Conservation (phyloP, 2,329 filamentous ascomycete genomes). For the Davidsoniella virescens region DNA sequence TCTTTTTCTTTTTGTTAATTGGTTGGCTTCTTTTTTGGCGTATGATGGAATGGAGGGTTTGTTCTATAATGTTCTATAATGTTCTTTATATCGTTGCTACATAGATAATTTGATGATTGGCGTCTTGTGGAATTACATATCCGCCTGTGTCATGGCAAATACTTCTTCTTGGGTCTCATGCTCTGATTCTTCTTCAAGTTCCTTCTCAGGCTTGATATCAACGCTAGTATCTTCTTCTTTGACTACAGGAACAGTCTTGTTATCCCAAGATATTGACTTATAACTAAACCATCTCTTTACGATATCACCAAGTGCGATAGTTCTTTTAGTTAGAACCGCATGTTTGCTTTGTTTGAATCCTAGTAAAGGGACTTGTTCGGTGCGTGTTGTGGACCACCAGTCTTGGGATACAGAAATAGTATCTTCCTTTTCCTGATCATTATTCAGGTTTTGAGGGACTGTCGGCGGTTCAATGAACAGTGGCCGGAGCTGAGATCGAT, state of each 20-base stretch:
- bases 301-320: not conserved
- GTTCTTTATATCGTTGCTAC: too few species aligned
- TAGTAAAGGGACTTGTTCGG: slow-evolving; percentile 11
- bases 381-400: not conserved
- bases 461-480: slow-evolving; percentile 30
- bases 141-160: slow-evolving; percentile 4
- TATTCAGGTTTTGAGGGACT: not conserved
- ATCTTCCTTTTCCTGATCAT: not conserved
- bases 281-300: slow-evolving; percentile 8
- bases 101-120: not conserved
- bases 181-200: not conserved
- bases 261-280: not conserved
- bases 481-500: slow-evolving; percentile 26
- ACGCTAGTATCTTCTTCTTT: too few species aligned
- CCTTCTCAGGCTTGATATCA: not conserved
- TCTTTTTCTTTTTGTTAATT: slow-evolving; percentile 6
- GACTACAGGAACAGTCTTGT: not conserved
- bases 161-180: slow-evolving; percentile 5
- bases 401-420: not conserved
- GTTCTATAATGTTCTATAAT: too few species aligned
- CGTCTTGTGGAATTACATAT: not conserved
- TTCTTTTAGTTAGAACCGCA: slow-evolving; percentile 7
- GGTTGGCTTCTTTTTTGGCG: slow-evolving; percentile 5
- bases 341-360: slow-evolving; percentile 11
- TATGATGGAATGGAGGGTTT: not conserved